Evolutionary conservation across 257 asterid species (phyloP), one percentile per base, ranked within the genome.

Genomic region (Datura wrightii): DNA sequence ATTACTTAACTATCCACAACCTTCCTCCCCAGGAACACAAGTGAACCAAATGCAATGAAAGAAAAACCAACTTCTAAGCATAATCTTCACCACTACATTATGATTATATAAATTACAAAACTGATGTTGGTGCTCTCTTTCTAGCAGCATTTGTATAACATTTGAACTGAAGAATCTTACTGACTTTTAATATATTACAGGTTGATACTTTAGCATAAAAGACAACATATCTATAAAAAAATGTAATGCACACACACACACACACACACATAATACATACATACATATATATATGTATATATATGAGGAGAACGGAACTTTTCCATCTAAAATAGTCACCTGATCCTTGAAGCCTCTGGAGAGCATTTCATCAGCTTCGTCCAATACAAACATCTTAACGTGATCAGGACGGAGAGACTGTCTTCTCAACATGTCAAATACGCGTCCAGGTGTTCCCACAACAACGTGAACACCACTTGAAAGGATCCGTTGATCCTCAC

Each of bases 281-380:
- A 24, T 24, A 24, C 11, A 24, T 10, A 46, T 10, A 2, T 72
- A 19, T 46, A 3, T n/a, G 15, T 67, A 67, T 10, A 5, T 6
- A 67, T 67, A 67, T 67, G 78, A 3, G 13, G 36, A 44, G 31
- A 58, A 16, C 31, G 39, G 67, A 13, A 58, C 65, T 46, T 14
- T 13, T 24, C 31, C 31, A 24, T 24, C 31, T 24, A 24, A 24
- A 24, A 24, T 63, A 34, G 31, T 50, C 11, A 84, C 87, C 87
- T 84, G 87, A 63, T 84, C 87, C 84, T 84, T 84, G 67, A 84
- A 84, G n/a, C 87, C 87, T 62, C 84, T 65, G 50, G 87, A 84
- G 55, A 84, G 84, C 87, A 84, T 84, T 84, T 84, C 87, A 79
- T 84, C 84, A 14, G 87, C 87, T 48, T 84, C 87, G 56, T 84